These are phyloP conservation scores for Circinella umbellata DNA, from an alignment of 371 early-diverging fungal genomes.

Conservation along the genomic window DNA sequence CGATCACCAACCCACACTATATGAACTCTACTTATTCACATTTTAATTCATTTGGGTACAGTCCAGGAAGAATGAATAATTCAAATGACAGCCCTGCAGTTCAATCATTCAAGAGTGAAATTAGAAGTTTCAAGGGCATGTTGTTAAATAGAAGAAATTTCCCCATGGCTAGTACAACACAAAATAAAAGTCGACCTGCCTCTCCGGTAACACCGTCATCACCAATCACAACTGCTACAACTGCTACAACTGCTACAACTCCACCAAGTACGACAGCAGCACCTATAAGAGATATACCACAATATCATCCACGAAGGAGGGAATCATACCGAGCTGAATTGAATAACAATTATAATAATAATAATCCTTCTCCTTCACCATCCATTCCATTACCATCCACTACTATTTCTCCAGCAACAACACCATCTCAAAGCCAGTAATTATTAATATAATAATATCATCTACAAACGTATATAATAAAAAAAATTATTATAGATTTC, in stretches of 20 bases:
- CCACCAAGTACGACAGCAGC: neutral
- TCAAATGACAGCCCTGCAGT: constrained; percentile 38
- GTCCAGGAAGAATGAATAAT: neutral
- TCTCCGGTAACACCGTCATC: neutral
- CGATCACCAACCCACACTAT: constrained; percentile 14
- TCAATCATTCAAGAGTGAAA: constrained; percentile 37
- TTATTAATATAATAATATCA: neutral
- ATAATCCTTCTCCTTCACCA: neutral
- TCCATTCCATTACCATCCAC: neutral
- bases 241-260: neutral
- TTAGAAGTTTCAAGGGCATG: constrained; percentile 35
- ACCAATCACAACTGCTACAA: too few relatives aligned
- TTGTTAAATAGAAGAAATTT: constrained; percentile 38
- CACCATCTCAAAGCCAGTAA: constrained; percentile 1
- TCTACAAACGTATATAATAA: too few relatives aligned
- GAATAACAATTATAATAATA: neutral
- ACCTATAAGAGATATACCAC: neutral
- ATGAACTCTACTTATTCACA: constrained; percentile 20
- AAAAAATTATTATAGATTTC: too few relatives aligned
- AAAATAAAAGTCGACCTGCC: neutral
- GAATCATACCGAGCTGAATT: constrained; percentile 9
- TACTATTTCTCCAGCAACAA: neutral
- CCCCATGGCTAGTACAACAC: constrained; percentile 19
- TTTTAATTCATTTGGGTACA: constrained; percentile 7
- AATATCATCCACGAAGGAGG: constrained; percentile 12